Conservation (phyloP, 2,329 filamentous ascomycete genomes). For the Coniochaeta sp. region DNA sequence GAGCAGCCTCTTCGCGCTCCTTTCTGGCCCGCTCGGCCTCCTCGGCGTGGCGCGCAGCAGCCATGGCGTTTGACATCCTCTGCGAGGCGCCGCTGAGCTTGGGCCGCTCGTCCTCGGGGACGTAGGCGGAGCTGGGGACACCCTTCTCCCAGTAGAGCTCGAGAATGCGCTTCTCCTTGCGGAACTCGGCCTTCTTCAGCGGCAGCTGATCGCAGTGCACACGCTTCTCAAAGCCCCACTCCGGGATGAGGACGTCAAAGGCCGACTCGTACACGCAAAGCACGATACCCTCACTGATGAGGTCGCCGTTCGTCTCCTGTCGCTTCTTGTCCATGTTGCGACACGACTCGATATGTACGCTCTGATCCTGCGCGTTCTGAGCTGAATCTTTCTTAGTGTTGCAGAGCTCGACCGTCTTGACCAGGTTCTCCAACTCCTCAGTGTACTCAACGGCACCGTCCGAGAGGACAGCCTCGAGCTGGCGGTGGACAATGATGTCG, state of each 20-base stretch:
- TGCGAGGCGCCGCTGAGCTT: conserved; percentile 65
- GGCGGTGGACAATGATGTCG: conserved; percentile 90
- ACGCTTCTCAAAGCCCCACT: conserved; percentile 98
- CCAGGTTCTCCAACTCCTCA: conserved; percentile 80
- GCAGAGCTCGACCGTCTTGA: conserved; percentile 90
- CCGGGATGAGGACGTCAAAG: conserved; percentile 95
- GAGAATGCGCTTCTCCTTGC: conserved; percentile 89
- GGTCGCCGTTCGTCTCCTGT: conserved; percentile 78
- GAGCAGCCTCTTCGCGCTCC: conserved; percentile 83
- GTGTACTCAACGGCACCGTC: conserved; percentile 75
- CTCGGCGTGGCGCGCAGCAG: conserved; percentile 73
- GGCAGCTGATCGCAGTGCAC: conserved; percentile 98
- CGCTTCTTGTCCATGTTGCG: conserved; percentile 90
- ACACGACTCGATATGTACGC: conserved; percentile 96
- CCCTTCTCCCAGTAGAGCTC: conserved; percentile 99
- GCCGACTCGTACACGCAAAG: conserved; percentile 97
- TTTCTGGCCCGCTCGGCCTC: conserved; percentile 73
- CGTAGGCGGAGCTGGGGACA: conserved; percentile 88
- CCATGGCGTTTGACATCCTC: conserved; percentile 66
- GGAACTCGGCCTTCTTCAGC: conserved; percentile 97
- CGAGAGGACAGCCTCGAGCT: conserved; percentile 81
- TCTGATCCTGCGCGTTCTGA: conserved; percentile 95
- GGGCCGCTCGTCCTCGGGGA: conserved; percentile 93
- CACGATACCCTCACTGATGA: conserved; percentile 93
- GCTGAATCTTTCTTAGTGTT: conserved; percentile 99